These are phyloP conservation scores for Neurospora intermedia DNA, from an alignment of 495 filamentous ascomycete species.

Conservation along the genomic window DNA sequence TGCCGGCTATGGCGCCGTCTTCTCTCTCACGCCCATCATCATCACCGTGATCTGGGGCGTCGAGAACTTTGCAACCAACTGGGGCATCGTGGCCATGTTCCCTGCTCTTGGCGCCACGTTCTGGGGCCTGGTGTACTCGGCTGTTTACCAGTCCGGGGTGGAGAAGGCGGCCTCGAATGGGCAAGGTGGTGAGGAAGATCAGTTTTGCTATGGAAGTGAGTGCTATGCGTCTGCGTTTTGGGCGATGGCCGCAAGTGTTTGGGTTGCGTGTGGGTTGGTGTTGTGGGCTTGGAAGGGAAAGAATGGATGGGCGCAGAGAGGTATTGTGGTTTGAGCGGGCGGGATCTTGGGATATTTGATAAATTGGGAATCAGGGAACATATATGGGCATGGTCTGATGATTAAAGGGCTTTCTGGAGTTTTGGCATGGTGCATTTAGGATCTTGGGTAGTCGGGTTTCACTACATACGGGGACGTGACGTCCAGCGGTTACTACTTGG, in stretches of 20 bases:
- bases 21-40: conserved; percentile 81
- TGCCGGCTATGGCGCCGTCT: conserved; percentile 84
- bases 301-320: conserved; percentile 65
- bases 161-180: conserved; percentile 15
- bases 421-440: background rate
- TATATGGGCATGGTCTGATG: background rate
- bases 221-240: conserved; percentile 76
- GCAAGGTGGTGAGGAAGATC: conserved; percentile 27
- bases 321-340: conserved; percentile 52
- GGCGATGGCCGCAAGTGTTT: conserved; percentile 68
- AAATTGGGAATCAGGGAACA: background rate
- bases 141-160: conserved; percentile 61
- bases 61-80: conserved; percentile 97
- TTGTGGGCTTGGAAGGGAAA: conserved; percentile 68
- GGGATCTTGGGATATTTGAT: background rate
- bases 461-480: background rate
- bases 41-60: conserved; percentile 94
- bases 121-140: conserved; percentile 77
- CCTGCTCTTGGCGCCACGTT: conserved; percentile 75
- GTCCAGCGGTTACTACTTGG: background rate
- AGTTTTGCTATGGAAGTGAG: conserved; percentile 59
- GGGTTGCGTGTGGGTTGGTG: conserved; percentile 65
- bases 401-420: background rate
- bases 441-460: background rate
- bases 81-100: conserved; percentile 86